Base-by-base conservation (phyloP, 2,329 filamentous ascomycete species). In the Stemphylium vesicarium region DNA sequence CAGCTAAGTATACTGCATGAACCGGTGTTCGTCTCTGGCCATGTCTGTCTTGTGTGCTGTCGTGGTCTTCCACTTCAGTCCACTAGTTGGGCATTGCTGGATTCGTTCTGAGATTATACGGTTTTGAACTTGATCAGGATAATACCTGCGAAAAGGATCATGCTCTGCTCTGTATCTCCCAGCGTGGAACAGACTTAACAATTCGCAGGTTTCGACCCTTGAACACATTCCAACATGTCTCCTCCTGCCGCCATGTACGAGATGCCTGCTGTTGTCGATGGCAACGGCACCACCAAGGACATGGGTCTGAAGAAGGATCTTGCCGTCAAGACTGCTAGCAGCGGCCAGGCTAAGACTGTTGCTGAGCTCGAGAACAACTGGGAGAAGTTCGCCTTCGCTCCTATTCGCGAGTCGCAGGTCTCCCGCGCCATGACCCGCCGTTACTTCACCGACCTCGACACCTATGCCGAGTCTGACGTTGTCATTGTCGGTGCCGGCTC, bases 71-170 rank as follows among this genome's bases (percentile, higher is more conserved):
- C 36, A 39, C 40, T 36, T 38, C 42, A 36, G 24, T 38, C 16
- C 33, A 43, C 16, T 15, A 40, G 29, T 13, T 7, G 46, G 53
- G 22, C 36, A 40, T 31, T 44, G 43, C 56, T 66, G 63, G 68
- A 66, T 70, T 79, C 77, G 80, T 80, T 83, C 85, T 91, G 88
- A 94, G 90, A 95, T 87, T 87, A 95, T 89, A 95, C 91, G 90
- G 91, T 88, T 82, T 82, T 12, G 81, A 92, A 94, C 90, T 94
- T 94, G 91, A 94, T 93, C 90, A 91, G 90, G 91, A 93, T 94
- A 94, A 95, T 95, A 91, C 91, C 90, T 92, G 92, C 92, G 92
- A 92, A 95, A 96, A 92, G 51, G 89, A 96, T 95, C 92, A 96
- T 96, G 91, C 91, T 85, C 85, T 62, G 84, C 81, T 80, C 78